Base-by-base conservation (phyloP, 2,329 filamentous ascomycete genomes). In the Colletotrichum sp. region DNA sequence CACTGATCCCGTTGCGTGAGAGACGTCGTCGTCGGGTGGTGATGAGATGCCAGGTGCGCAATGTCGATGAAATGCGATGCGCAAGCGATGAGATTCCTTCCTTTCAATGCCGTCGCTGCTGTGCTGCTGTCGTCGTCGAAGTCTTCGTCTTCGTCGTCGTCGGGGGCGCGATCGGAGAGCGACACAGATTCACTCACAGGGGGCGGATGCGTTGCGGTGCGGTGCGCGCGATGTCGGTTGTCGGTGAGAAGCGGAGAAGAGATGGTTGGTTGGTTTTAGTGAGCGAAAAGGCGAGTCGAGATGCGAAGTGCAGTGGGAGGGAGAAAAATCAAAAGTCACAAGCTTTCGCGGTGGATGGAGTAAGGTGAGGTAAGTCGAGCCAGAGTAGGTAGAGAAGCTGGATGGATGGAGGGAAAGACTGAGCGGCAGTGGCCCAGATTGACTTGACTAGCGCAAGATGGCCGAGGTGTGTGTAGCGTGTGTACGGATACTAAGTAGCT, bases 361-460 rank as follows among this genome's bases (percentile, higher is more conserved):
- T 6, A 13, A n/a, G 64, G 15, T 48, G 44, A 59, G 34, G 52
- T 57, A 22, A 68, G 30, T 22, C 30, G 55, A 44, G 36, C 8
- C 36, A 16, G 36, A 27, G 13, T 57, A n/a, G 28, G 64, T 22
- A 55, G 19, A n/a, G 16, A 22, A 55, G 39, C 39, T 44, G 36
- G 36, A 44, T 34, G 32, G 13, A 34, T 12, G 39, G 39, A 32
- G n/a, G n/a, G n/a, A 61, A 61, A 34, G 59, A 32, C 28, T 32
- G n/a, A 30, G 27, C 59, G 19, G 59, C 27, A 63, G 57, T 44
- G 61, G 68, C 34, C 44, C 68, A 70, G 70, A 64, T 73, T 72
- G 73, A 72, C 73, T 75, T 73, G 73, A 75, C 69, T 75, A 75
- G 73, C 73, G 70, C 70, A 72, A 68, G 70, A 68, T 48, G 64